Evolutionary conservation across 495 filamentous ascomycete species (phyloP).

Genomic region (Aspergillus sclerotioniger): DNA sequence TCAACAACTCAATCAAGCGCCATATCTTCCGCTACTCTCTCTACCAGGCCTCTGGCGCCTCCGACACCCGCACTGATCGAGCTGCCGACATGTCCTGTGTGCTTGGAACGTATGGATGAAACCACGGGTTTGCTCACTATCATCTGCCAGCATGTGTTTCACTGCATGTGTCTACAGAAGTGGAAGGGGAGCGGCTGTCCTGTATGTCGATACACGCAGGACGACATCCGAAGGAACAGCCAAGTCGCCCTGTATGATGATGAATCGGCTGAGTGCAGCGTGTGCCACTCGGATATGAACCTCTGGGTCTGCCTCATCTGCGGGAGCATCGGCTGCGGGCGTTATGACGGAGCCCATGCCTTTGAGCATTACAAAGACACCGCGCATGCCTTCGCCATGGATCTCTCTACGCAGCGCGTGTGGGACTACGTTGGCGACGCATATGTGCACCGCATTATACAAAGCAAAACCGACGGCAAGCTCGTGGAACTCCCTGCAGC

Average conservation of each 20-base stretch:
- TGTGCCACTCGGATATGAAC: conserved; percentile 74
- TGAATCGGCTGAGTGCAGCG: conserved; percentile 58
- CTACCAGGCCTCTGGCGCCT: conserved; percentile 81
- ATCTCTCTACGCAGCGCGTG: conserved; percentile 87
- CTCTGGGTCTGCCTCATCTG: conserved; percentile 96
- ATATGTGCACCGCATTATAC: conserved; percentile 93
- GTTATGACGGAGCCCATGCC: conserved; percentile 91
- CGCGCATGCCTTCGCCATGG: conserved; percentile 85
- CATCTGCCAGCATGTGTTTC: conserved; percentile 96
- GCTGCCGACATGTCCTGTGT: conserved; percentile 94
- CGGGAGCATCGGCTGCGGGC: conserved; percentile 87
- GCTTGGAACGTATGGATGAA: conserved; percentile 97
- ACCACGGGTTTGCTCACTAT: conserved; percentile 93
- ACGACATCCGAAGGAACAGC: conserved; percentile 41
- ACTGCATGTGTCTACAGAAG: conserved; percentile 94
- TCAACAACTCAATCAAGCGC: conserved; percentile 44
- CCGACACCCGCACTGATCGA: conserved; percentile 88
- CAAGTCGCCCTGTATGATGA: conserved; percentile 31
- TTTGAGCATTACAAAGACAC: conserved; percentile 92
- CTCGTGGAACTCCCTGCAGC: conserved; percentile 74
- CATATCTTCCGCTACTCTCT: conserved; percentile 53
- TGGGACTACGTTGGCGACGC: conserved; percentile 96
- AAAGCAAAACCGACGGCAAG: conserved; percentile 85
- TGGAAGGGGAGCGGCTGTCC: conserved; percentile 94
- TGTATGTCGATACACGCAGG: conserved; percentile 86